A percentile compares a stretch with the other conserved stretches of the same genome.
Conservation (phyloP, 805 yeast genomes). For the Starmerella stellata region DNA sequence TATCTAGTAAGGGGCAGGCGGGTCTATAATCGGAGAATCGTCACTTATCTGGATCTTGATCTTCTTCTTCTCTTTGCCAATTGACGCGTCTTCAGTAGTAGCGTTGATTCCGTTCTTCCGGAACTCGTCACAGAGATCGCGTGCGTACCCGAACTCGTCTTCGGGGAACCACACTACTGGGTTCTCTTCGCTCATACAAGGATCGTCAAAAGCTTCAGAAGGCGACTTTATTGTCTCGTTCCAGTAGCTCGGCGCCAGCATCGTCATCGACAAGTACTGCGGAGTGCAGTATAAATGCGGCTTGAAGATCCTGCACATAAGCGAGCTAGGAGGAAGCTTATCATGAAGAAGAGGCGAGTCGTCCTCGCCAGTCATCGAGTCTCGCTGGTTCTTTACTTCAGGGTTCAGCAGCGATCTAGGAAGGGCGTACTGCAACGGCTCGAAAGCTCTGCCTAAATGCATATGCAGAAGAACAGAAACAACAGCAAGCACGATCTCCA, state of each 20-base stretch:
- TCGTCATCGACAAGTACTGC: conserved; percentile 15
- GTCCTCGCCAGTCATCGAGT: neutral
- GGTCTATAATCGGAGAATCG: conserved; percentile 2
- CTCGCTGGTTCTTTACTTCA: neutral
- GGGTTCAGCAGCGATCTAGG: conserved; percentile 22
- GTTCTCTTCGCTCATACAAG: conserved; percentile 48
- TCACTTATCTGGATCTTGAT: conserved; percentile 10
- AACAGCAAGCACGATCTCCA: conserved; percentile 48
- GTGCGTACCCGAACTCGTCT: conserved; percentile 72
- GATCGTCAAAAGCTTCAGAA: conserved; percentile 56
- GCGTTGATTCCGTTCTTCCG: conserved; percentile 36
- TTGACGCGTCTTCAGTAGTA: conserved; percentile 48
- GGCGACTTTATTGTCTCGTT: neutral
- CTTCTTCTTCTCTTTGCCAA: conserved; percentile 23
- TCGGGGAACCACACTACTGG: conserved; percentile 85
- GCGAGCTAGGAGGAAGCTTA: neutral
- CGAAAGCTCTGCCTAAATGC: conserved; percentile 48
- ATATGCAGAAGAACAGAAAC: conserved; percentile 54
- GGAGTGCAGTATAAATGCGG: conserved; percentile 39
- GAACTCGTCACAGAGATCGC: conserved; percentile 38
- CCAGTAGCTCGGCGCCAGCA: conserved; percentile 20
- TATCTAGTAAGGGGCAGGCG: neutral
- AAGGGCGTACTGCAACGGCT: conserved; percentile 30
- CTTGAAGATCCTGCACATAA: conserved; percentile 23
- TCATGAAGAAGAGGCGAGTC: neutral